phyloP scores from a whole-genome alignment of 345 rosid species.

The Eucalyptus pumila region DNA sequence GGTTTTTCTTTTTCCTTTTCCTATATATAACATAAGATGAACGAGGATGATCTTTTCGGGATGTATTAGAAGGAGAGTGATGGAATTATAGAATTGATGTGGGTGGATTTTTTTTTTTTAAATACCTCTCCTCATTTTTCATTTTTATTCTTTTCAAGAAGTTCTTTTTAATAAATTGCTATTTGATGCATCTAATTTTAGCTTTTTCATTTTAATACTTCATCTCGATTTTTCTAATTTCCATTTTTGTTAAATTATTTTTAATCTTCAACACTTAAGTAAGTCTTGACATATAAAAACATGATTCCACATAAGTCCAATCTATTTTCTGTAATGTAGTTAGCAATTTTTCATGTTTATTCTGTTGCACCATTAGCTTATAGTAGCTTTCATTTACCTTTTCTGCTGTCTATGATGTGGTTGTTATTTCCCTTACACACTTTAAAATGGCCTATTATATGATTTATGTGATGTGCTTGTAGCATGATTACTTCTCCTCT shows the following conservation, averaged over 20 bases:
- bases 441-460: not conserved
- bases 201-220: fast-evolving
- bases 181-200: not conserved
- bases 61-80: not conserved
- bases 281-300: not conserved
- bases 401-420: not conserved
- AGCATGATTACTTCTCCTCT: conserved; percentile 68
- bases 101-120: not conserved
- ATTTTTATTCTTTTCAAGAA: no score
- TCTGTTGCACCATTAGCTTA: not conserved
- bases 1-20: not conserved
- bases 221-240: not conserved
- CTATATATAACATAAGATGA: not conserved
- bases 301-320: not conserved
- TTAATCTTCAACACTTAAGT: not conserved
- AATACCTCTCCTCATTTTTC: not conserved
- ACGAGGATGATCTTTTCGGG: not conserved
- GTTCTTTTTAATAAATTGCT: not conserved
- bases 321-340: not conserved
- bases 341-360: not conserved
- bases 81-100: not conserved
- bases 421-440: not conserved
- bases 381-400: not conserved
- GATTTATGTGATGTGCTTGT: not conserved
- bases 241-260: not conserved